Base-by-base conservation (phyloP, 2,329 filamentous ascomycete genomes). In the Alternaria sp. region DNA sequence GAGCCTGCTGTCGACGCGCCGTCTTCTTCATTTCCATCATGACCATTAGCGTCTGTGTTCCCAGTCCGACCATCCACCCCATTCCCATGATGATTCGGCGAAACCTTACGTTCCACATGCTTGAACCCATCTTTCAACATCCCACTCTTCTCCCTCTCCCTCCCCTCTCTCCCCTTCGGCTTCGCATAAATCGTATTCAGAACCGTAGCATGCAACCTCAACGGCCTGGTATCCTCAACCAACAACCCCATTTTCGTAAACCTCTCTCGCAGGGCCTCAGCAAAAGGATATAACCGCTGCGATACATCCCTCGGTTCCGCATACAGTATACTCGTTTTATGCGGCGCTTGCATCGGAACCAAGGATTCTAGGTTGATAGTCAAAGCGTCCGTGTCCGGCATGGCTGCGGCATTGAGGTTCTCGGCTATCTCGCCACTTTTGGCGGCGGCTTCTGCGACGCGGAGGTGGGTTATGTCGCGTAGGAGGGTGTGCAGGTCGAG, bases 181-280 rank as follows among this genome's bases (percentile, higher is more conserved):
- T 85, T 87, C 46, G 89, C 88, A 76, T 97, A 96, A 14, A 94
- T 87, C 0, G 94, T 96, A 78, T 97, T 97, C 55, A 96, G 81
- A 5, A 97, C 82, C 0, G 95, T 97, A 18, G 92, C 93, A 76
- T 97, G 95, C 55, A 97, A 80, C 20, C 92, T 85, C 65, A 97
- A 78, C 7, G 88, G 86, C 58, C 92, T 82, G 12, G 82, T 80
- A 25, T 92, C 89, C 1, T 83, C 80, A 0, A 84, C 75, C 73
- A 94, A 81, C 10, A 92, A 78, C 2, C 84, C 88, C 0, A 82
- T 82, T 2, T 86, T 81, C 18, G 80, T 80, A 70, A 94, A 93
- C 2, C 71, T 67, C 1, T 80, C 73, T 64, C 85, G 15, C 4
- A 28, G 9, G 3, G 26, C 76, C 67, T 87, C 79, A 67, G 88